Evolutionary conservation across 352 stramenopile species (phyloP), one percentile per base, ranked within the genome.

Genomic region (Phytophthora citricola): DNA sequence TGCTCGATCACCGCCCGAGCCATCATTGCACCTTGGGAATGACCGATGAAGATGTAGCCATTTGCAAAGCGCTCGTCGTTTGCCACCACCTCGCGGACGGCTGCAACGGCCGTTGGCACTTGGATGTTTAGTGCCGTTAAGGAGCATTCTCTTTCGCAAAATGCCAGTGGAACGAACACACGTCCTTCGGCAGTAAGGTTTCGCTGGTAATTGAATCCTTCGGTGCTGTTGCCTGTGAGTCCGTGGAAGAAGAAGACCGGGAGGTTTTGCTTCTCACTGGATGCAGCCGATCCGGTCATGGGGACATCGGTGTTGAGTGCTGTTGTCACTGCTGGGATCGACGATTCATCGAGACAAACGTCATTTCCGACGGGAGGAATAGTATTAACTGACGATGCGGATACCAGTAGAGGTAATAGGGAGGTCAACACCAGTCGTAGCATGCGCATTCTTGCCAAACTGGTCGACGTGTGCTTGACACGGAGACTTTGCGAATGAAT

Each of bases 231-330:
- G 15, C 31, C 27, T 1, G 62, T 73, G 47, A 79, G 32, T 9
- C 79, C 73, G 58, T 86, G 79, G 55, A 89, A 86, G 63, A 83
- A 85, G 56, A 89, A 67, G 11, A 83, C 53, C 2, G 79, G 76
- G 1, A 83, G 69, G 43, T 73, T 36, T 24, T 63, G 57, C 46
- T 63, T 63, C 34, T 62, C 60, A 9, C 15, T 69, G 1, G 46
- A 63, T 22, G 44, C 15, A 12, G 22, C 24, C 4, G 43, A 41
- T 22, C 5, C 40, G 3, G 48, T 58, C 7, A 51, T 41, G 1
- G 31, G 40, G 0, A 34, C 38, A 20, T 39, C 15, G 12, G 1
- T 2, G 31, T 55, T 32, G n/a, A 61, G 39, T 12, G 55, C 60
- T 20, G 40, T 66, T 5, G 47, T 6, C 24, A 70, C 32, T 14